Evolutionary conservation across 1,284 basidiomycete genomes (phyloP), one percentile per base, ranked within the genome.

Genomic region (Tylopilus orsonianus): DNA sequence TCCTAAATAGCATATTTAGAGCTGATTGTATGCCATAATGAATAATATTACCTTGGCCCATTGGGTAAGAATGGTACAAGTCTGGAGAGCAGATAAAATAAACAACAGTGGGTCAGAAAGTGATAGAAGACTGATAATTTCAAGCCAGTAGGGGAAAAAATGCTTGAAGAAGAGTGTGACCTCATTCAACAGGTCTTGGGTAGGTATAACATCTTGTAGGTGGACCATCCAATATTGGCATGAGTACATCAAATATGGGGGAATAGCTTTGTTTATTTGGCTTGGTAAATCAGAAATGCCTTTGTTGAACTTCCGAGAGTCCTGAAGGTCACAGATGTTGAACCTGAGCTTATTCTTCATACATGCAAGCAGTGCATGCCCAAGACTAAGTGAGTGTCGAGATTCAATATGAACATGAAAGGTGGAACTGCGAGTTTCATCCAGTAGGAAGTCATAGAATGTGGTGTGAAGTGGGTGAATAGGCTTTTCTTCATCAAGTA

Each of bases 221-320:
- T 57, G 56, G 16, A 47, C 39, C 58, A 57, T 57, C 56, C 56
- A 57, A 13, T 58, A 58, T n/a, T 45, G 56, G 26, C 55, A 57
- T 8, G 55, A 47, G 9, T 57, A 57, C 6, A 47, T 18, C 0
- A 57, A 42, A 20, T 23, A 32, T 6, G 40, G 38, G 9, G 56
- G 46, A 30, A 57, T 48, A 13, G 32, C 44, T 8, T 4, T 38
- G 3, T 18, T 30, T 20, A 57, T 43, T 7, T 27, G 45, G 9
- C 0, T 5, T 0, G 20, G 2, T 7, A 60, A 16, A n/a, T 47
- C 22, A 22, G 48, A 44, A 2, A 57, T 26, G 10, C 26, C 40
- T 10, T 8, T 16, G 6, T 57, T 57, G 7, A 22, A 55, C 26
- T 30, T 40, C 41, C 13, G 57, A 57, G 51, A 57, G 61, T 59